Evolutionary conservation across 148 eudicot species (phyloP).

Genomic region (Heliosperma pusillum): DNA sequence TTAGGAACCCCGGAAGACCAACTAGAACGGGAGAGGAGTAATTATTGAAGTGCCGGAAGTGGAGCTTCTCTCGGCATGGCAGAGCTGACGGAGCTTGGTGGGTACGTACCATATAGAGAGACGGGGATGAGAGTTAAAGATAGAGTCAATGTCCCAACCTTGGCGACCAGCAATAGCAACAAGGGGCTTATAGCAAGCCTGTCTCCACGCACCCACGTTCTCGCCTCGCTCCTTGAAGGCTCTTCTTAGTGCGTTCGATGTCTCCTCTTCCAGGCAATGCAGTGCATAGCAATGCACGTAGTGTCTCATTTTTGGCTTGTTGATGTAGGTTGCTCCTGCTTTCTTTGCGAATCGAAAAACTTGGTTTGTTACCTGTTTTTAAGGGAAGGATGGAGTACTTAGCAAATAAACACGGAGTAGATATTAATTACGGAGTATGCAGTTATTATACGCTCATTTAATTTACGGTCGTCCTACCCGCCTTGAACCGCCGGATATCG

Average conservation of each 20-base stretch:
- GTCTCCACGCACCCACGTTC: conserved; percentile 88
- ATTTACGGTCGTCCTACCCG: too few relatives aligned
- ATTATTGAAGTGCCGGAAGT: conserved; percentile 18
- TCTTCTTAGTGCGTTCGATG: conserved; percentile 62
- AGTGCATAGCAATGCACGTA: conserved; percentile 95
- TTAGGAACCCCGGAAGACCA: not conserved
- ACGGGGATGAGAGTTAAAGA: conserved; percentile 79
- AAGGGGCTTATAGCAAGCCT: conserved; percentile 82
- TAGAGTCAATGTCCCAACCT: conserved; percentile 94
- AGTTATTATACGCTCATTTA: too few relatives aligned
- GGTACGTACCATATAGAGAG: conserved; percentile 93
- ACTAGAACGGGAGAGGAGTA: conserved; percentile 5
- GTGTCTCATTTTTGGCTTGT: conserved; percentile 98
- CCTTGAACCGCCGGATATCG: too few relatives aligned
- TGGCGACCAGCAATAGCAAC: conserved; percentile 69
- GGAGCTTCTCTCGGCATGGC: conserved; percentile 70
- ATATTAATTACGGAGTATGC: too few relatives aligned
- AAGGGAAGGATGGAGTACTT: too few relatives aligned
- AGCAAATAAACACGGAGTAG: too few relatives aligned
- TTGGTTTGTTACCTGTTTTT: conserved; percentile 75
- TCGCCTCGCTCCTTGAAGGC: conserved; percentile 85
- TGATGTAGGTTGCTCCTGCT: conserved; percentile 91
- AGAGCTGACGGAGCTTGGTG: conserved; percentile 87
- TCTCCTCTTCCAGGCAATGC: conserved; percentile 83
- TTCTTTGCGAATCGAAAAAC: conserved; percentile 90